These are phyloP conservation scores for Aechmea fasciata DNA, from an alignment of 176 grass and related monocot species.

Conservation along the genomic window DNA sequence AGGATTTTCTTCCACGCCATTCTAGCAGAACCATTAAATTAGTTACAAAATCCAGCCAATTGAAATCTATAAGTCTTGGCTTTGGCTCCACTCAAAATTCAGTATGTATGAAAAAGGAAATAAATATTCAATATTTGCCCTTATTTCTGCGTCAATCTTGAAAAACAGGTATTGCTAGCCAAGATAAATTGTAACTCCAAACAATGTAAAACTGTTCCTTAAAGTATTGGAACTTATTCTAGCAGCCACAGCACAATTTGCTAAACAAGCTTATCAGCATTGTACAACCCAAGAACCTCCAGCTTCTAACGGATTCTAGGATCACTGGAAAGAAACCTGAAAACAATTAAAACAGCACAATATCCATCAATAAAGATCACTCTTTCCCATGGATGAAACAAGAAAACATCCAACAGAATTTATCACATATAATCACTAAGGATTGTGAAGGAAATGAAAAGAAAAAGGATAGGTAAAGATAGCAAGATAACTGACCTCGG, in stretches of 20 bases:
- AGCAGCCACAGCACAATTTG: neutral
- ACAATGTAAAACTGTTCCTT: neutral
- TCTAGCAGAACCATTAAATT: slow-evolving; percentile 18
- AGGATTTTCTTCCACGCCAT: slow-evolving; percentile 56
- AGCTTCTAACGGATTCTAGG: neutral
- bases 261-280: neutral
- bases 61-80: slow-evolving; percentile 5
- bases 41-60: neutral
- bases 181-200: neutral
- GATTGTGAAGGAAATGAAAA: neutral
- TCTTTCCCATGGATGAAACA: neutral
- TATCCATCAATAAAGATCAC: neutral
- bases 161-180: neutral
- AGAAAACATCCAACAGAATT: neutral
- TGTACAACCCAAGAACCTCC: neutral
- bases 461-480: neutral
- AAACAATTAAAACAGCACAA: neutral
- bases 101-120: neutral
- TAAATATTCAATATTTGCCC: neutral
- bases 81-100: slow-evolving; percentile 7
- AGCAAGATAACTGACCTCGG: neutral
- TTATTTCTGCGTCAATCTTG: neutral
- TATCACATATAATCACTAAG: neutral
- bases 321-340: slow-evolving; percentile 1
- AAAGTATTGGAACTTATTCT: neutral